A percentile compares a stretch with the other conserved stretches of the same genome.
phyloP scores from a whole-genome alignment of 306 rosid species.

The Cicer chorassanicum region DNA sequence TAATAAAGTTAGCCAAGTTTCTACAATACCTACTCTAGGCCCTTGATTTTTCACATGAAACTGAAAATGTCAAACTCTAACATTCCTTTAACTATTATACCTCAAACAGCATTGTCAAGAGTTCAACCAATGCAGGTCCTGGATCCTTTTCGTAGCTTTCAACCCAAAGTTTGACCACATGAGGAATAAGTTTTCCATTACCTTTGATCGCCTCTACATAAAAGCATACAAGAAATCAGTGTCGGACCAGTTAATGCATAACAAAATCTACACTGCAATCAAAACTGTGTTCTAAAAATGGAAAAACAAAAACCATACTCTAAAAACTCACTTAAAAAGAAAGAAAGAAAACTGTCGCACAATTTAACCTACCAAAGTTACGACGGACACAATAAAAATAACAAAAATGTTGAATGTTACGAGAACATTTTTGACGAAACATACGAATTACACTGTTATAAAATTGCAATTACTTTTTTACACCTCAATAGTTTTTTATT shows the following conservation, averaged over 20 bases:
- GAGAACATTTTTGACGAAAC: no score
- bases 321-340: background rate
- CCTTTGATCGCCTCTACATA: conserved; percentile 86
- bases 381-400: background rate
- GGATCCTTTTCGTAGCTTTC: conserved; percentile 84
- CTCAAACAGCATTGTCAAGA: conserved; percentile 87
- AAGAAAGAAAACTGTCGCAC: background rate
- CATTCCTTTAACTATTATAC: conserved; percentile 45
- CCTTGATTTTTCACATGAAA: conserved; percentile 29
- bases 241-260: conserved; percentile 15
- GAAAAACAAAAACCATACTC: background rate
- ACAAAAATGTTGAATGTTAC: no score
- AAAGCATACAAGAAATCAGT: conserved; percentile 45
- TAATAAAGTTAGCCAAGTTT: background rate
- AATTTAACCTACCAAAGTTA: background rate
- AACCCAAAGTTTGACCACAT: conserved; percentile 84
- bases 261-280: conserved; percentile 26
- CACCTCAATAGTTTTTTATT: no score
- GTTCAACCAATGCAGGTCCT: conserved; percentile 78
- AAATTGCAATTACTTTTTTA: no score
- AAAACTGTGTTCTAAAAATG: conserved; percentile 4
- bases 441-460: no score
- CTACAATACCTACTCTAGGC: conserved; percentile 6
- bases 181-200: conserved; percentile 72
- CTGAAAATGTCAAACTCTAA: conserved; percentile 18